Conservation (phyloP, 495 filamentous ascomycete genomes). For the Annulohypoxylon maeteangense region DNA sequence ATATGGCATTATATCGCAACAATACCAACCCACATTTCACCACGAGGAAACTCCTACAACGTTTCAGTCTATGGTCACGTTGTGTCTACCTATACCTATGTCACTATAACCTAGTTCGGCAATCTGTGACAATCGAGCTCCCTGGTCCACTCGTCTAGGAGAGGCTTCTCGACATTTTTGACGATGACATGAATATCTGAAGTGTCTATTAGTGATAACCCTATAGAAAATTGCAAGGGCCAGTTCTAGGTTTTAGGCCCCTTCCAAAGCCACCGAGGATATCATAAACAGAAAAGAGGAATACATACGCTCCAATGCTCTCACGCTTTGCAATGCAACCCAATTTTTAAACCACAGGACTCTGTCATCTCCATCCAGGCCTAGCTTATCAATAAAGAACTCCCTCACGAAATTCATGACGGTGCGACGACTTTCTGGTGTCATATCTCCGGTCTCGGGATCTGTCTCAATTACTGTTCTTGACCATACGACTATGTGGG, state of each 20-base stretch:
- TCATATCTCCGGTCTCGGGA: slow-evolving; percentile 75
- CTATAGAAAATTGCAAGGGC: background rate
- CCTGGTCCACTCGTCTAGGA: slow-evolving; percentile 70
- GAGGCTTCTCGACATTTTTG: slow-evolving; percentile 66
- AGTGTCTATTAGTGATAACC: slow-evolving; percentile 19
- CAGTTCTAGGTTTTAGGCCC: background rate
- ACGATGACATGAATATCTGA: slow-evolving; percentile 67
- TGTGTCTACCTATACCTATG: background rate
- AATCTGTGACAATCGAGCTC: slow-evolving; percentile 51
- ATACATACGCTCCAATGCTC: slow-evolving; percentile 71
- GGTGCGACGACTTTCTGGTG: slow-evolving; percentile 67
- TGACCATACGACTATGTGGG: slow-evolving; percentile 77
- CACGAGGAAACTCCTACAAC: background rate
- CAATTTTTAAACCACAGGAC: slow-evolving; percentile 97
- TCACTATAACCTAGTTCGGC: slow-evolving; percentile 9
- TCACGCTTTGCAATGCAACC: slow-evolving; percentile 86
- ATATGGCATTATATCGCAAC: background rate
- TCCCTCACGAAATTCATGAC: slow-evolving; percentile 74
- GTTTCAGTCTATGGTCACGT: background rate
- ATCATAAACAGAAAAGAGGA: background rate
- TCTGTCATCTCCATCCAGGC: slow-evolving; percentile 59
- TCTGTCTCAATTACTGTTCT: slow-evolving; percentile 66
- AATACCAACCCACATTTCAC: background rate
- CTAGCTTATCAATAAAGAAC: slow-evolving; percentile 72
- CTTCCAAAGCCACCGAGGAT: background rate